Base-by-base conservation (phyloP, 805 yeast genomes). In the Lipomyces oligophaga region DNA sequence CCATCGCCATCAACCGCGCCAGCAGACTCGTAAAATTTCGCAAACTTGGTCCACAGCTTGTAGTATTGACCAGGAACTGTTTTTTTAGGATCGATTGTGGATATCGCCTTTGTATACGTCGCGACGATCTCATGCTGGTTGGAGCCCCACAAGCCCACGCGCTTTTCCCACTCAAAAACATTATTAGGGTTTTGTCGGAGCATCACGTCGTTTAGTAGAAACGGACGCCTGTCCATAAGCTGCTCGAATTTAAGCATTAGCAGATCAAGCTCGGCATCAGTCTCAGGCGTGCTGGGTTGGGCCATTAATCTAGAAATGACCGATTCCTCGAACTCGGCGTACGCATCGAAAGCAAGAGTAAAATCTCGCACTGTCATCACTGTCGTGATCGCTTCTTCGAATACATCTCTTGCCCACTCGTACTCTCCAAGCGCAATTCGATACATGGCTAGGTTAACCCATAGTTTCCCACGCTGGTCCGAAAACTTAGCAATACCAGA, bases 11-110 rank as follows among this genome's bases (percentile, higher is more conserved):
- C n/a, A n/a, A n/a, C n/a, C n/a, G n/a, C n/a, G n/a, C n/a, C n/a
- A 36, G 73, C 68, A 1, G 68, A 65, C 40, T 80, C 79, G 65
- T 85, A 88, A 2, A 83, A 62, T 25, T 67, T 62, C 0, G 95
- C 84, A 62, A 85, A 88, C 2, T 71, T 65, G 3, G 76, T 67
- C 96, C 96, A 89, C 6, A 89, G 57, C 15, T 73, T 64, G 0
- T 80, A 75, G 5, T 86, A 65, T 3, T 57, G 58, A 3, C 52
- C 56, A 8, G 64, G 68, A 4, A 45, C 45, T 3, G 75, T 73
- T 48, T 71, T 72, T 19, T 73, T 63, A 0, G 95, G 90, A 49
- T 83, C 76, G 13, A 90, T 79, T 1, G 74, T 67, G 3, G 75
- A 68, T 5, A 89, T 70, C 0, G 95, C 96, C 15, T 75, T 67